phyloP scores from a whole-genome alignment of 768 basidiomycete genomes.

The Tricholoma furcatifolium region DNA sequence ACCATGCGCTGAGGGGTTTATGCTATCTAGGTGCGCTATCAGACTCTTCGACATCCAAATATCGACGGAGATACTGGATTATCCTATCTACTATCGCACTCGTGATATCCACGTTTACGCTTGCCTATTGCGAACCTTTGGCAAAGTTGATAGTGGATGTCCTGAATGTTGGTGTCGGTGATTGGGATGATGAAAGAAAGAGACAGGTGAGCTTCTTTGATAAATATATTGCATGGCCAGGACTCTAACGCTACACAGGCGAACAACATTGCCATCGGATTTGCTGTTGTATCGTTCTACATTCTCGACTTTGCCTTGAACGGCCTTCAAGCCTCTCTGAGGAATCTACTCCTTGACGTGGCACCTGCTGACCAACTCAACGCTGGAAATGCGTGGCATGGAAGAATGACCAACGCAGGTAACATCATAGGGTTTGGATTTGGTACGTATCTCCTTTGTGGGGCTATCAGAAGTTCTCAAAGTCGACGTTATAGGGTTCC shows the following conservation, averaged over 20 bases:
- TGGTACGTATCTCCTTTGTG: slow-evolving; percentile 44
- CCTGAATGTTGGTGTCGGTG: slow-evolving; percentile 71
- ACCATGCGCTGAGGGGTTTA: slow-evolving; percentile 27
- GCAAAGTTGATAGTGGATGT: slow-evolving; percentile 77
- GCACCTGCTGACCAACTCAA: slow-evolving; percentile 88
- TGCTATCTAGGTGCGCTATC: slow-evolving; percentile 80
- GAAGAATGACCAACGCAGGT: slow-evolving; percentile 94
- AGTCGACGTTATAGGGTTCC: slow-evolving; percentile 55
- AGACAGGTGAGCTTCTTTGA: slow-evolving; percentile 45
- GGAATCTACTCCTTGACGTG: slow-evolving; percentile 92
- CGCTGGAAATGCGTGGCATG: slow-evolving; percentile 97
- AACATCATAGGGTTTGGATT: slow-evolving; percentile 95
- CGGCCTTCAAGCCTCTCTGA: slow-evolving; percentile 87
- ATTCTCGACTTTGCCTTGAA: slow-evolving; percentile 97
- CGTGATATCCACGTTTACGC: slow-evolving; percentile 68
- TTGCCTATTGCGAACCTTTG: slow-evolving; percentile 80
- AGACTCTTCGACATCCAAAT: slow-evolving; percentile 88
- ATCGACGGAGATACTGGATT: slow-evolving; percentile 91
- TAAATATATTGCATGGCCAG: not conserved
- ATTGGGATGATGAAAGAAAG: slow-evolving; percentile 81
- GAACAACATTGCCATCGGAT: slow-evolving; percentile 69
- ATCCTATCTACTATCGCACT: slow-evolving; percentile 83
- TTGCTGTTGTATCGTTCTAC: slow-evolving; percentile 91
- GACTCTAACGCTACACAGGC: slow-evolving; percentile 39
- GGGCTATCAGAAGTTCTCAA: not conserved